Percentiles rank a stretch among this genome's conserved stretches.
Conservation (phyloP, 1,284 basidiomycete genomes). For the Naganishia sp. region DNA sequence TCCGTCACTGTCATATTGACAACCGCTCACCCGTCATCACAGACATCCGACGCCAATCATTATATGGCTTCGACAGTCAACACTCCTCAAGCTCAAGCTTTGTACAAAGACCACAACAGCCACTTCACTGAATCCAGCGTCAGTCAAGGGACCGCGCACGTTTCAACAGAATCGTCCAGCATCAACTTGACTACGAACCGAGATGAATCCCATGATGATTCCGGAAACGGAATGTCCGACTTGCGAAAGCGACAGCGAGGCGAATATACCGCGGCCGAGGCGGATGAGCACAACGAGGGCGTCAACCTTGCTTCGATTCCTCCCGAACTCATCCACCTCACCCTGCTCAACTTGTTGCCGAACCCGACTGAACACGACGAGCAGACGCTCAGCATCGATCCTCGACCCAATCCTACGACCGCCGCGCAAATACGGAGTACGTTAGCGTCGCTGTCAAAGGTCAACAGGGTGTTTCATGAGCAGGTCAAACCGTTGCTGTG, state of each 20-base stretch:
- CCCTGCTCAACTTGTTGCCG: slow-evolving; percentile 20
- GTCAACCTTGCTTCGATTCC: slow-evolving; percentile 12
- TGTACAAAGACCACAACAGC: slow-evolving; percentile 12
- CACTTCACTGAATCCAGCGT: slow-evolving; percentile 13
- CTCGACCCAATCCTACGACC: slow-evolving; percentile 21
- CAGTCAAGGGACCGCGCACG: slow-evolving; percentile 1
- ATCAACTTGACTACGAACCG: not conserved
- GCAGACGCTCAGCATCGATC: slow-evolving; percentile 29
- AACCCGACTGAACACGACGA: slow-evolving; percentile 9
- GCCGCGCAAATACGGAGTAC: slow-evolving; percentile 20
- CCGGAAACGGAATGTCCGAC: slow-evolving; percentile 18
- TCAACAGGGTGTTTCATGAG: slow-evolving; percentile 37
- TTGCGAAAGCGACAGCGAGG: slow-evolving; percentile 29
- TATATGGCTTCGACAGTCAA: slow-evolving; percentile 29
- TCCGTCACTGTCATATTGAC: not conserved
- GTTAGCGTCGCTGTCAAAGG: slow-evolving; percentile 23
- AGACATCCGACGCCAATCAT: slow-evolving; percentile 25
- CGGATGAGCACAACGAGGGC: slow-evolving; percentile 15
- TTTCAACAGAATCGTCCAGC: not conserved
- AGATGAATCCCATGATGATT: slow-evolving; percentile 17
- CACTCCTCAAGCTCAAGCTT: slow-evolving; percentile 29
- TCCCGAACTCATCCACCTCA: slow-evolving; percentile 25
- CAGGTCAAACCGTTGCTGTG: slow-evolving; percentile 51
- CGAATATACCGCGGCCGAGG: slow-evolving; percentile 28
- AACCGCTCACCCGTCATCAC: not conserved